Base-by-base conservation (phyloP, 1,284 basidiomycete genomes). In the Malassezia cuniculi region DNA sequence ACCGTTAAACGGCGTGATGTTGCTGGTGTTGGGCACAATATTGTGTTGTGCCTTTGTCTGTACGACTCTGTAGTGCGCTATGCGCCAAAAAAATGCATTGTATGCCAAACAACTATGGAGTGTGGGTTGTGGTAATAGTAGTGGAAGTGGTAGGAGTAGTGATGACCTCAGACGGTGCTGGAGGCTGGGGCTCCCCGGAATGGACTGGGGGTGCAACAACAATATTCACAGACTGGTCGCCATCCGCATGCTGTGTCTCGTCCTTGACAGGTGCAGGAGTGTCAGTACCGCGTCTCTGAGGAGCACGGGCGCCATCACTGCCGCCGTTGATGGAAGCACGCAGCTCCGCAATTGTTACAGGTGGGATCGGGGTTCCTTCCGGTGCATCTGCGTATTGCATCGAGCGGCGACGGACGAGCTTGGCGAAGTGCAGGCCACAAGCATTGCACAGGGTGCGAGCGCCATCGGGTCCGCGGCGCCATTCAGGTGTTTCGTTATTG, bases 1-100 rank as follows among this genome's bases (percentile, higher is more conserved):
- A 95, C 82, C 83, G 89, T 72, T 94, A 77, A 63, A 82, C 63
- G 64, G 40, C 25, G 35, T 24, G 39, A 22, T 17, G 22, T 26
- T 31, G 16, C 28, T 31, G 25, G 34, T 34, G 14, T n/a, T 36
- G 34, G 34, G 7, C 15, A 19, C 26, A 22, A 33, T 31, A 31
- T 26, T 27, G 12, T 9, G 27, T 29, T 16, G 25, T 22, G 24
- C 14, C 30, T 22, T 12, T 20, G 15, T 34, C 14, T 17, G 22
- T 34, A 4, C n/a, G n/a, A n/a, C n/a, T n/a, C n/a, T n/a, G n/a
- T n/a, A n/a, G n/a, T n/a, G n/a, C n/a, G n/a, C n/a, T n/a, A n/a
- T n/a, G n/a, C n/a, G n/a, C n/a, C n/a, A n/a, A n/a, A n/a, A n/a
- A n/a, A n/a, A n/a, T n/a, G n/a, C n/a, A n/a, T n/a, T n/a, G n/a